These are phyloP conservation scores for Lipomyces spencermartinsiae DNA, from an alignment of 805 yeast genomes.

Conservation along the genomic window DNA sequence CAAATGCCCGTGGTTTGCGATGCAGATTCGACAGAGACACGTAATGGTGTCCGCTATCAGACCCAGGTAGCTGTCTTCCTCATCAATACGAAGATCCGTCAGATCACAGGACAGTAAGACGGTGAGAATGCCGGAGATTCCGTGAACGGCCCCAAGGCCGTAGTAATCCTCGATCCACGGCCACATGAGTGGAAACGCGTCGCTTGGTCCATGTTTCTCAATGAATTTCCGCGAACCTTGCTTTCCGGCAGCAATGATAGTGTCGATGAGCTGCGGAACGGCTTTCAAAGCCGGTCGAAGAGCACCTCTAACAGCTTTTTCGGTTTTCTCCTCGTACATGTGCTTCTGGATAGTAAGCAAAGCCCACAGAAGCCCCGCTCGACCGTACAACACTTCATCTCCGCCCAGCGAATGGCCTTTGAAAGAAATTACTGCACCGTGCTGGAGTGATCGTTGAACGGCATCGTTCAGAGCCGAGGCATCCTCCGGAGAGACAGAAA, in stretches of 20 bases:
- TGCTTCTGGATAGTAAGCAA: not conserved
- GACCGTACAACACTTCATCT: slow-evolving; percentile 5
- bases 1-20: no score
- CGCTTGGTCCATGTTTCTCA: not conserved
- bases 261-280: not conserved
- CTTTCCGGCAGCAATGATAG: not conserved
- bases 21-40: no score
- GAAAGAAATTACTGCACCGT: not conserved
- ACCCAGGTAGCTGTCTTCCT: no score
- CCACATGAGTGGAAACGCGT: slow-evolving; percentile 7
- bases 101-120: not conserved
- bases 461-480: not conserved
- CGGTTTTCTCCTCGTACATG: not conserved
- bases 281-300: slow-evolving; percentile 1
- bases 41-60: no score
- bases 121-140: no score
- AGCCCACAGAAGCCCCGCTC: slow-evolving; percentile 9
- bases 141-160: slow-evolving; percentile 6
- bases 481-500: not conserved
- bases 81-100: not conserved
- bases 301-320: not conserved
- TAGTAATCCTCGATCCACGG: not conserved
- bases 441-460: not conserved
- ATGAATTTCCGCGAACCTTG: not conserved
- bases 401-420: not conserved